Percentiles rank a stretch among this genome's conserved stretches.
Evolutionary conservation across 2,329 filamentous ascomycete genomes (phyloP).

Genomic region (Pseudomassariella vexata): DNA sequence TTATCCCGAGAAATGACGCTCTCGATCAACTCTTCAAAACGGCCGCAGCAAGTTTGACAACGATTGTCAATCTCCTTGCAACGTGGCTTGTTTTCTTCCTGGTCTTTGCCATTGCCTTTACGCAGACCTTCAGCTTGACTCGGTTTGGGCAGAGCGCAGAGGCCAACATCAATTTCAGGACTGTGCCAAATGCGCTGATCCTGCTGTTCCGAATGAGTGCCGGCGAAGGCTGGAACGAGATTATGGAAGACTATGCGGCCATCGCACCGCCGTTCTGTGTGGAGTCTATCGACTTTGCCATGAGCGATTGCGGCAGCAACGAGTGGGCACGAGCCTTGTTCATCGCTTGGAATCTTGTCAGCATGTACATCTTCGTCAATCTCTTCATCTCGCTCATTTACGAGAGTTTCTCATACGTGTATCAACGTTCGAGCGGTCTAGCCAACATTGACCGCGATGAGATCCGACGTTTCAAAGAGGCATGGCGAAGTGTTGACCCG

Average conservation of each 20-base stretch:
- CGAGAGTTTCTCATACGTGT: conserved; percentile 99
- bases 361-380: conserved; percentile 99
- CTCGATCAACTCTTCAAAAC: conserved; percentile 99
- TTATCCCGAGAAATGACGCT: conserved; percentile 95
- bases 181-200: conserved; percentile 88
- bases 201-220: conserved; percentile 88
- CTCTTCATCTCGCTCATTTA: conserved; percentile 98
- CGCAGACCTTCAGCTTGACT: conserved; percentile 91
- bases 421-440: conserved; percentile 91
- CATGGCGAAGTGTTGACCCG: conserved; percentile 93
- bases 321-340: conserved; percentile 86
- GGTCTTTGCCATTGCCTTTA: conserved; percentile 93
- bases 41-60: conserved; percentile 83
- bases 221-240: conserved; percentile 91
- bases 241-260: conserved; percentile 92
- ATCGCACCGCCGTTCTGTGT: conserved; percentile 80
- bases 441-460: conserved; percentile 88
- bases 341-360: conserved; percentile 96
- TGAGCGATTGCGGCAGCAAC: conserved; percentile 88
- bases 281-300: conserved; percentile 63
- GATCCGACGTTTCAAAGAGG: conserved; percentile 94
- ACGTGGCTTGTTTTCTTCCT: conserved; percentile 98
- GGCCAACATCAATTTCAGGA: conserved; percentile 85
- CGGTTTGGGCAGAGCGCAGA: conserved; percentile 70
- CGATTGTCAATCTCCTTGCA: conserved; percentile 85